phyloP scores from a whole-genome alignment of 2,329 filamentous ascomycete species.

The Colletotrichum sp. region DNA sequence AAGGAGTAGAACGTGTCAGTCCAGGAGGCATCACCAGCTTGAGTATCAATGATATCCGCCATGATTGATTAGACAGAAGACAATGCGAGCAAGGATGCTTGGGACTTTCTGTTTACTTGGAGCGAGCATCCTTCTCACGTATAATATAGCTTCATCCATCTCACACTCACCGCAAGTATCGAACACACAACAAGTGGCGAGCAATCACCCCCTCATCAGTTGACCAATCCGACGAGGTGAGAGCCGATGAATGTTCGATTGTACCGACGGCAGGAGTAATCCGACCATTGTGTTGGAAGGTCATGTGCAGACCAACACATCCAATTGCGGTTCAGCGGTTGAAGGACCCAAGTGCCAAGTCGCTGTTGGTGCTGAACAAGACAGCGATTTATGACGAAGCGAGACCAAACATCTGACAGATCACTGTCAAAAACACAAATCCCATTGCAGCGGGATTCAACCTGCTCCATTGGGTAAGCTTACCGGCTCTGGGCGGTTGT shows the following conservation, averaged over 20 bases:
- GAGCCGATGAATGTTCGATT: background rate
- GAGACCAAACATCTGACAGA: background rate
- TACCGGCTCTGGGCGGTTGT: background rate
- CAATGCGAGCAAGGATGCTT: background rate
- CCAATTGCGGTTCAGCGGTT: background rate
- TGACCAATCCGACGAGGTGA: background rate
- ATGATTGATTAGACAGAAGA: background rate
- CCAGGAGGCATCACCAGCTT: background rate
- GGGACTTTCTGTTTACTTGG: fast-evolving
- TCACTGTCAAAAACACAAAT: background rate
- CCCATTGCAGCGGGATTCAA: background rate
- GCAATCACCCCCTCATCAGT: background rate
- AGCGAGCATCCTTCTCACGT: background rate
- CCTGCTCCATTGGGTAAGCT: background rate
- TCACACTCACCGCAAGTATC: background rate
- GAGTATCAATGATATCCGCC: background rate
- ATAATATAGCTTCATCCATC: background rate
- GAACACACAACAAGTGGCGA: background rate
- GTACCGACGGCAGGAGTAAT: background rate
- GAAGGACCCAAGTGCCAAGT: background rate
- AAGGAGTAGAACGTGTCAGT: background rate
- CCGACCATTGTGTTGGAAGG: background rate
- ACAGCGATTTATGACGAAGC: background rate
- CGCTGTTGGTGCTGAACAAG: background rate
- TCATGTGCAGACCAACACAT: background rate